Evolutionary conservation across 441 rosid species (phyloP), one percentile per base, ranked within the genome.

Genomic region (Raphanus hybrid): DNA sequence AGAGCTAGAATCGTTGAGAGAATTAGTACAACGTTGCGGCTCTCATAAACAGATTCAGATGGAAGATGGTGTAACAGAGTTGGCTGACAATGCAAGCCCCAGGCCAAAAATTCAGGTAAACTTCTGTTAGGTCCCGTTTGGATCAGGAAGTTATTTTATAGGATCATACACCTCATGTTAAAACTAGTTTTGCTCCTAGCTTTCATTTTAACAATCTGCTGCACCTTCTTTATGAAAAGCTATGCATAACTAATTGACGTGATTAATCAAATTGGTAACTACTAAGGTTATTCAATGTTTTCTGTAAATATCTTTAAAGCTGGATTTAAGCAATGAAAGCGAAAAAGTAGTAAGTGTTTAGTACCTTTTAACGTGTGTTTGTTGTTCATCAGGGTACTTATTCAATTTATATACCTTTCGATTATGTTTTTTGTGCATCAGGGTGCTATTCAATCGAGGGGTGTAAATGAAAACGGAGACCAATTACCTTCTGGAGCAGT

Each of bases 1-100:
- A 67, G 98, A 96, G 74, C 87, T 92, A 52, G 71, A 73, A 69
- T 75, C 70, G 75, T 81, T 80, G 81, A 91, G 85, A 85, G 86
- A 85, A 79, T 23, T 80, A 70, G 82, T 85, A 7, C 88, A 85
- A 79, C 75, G 79, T 64, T 83, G 86, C 75, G 76, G 72, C 57
- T 74, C 76, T 18, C 75, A 74, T 50, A 37, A 60, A 64, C 70
- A 76, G 68, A 50, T 58, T 68, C 78, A 67, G 73, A 84, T 67
- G 75, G 84, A 74, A 86, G 84, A 83, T 77, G 59, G 74, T 79
- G 11, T 68, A 55, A 68, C 80, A 2, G 67, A 84, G 35, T 15
- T 54, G 70, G 67, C 64, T 63, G 73, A 81, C 71, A 82, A 69
- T 50, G 67, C 76, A 65, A 52, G 70, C 63, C 76, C 77, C 73